A percentile compares a stretch with the other conserved stretches of the same genome.
phyloP scores from a whole-genome alignment of 2,329 filamentous ascomycete species.

The Colletotrichum orchidophilum region DNA sequence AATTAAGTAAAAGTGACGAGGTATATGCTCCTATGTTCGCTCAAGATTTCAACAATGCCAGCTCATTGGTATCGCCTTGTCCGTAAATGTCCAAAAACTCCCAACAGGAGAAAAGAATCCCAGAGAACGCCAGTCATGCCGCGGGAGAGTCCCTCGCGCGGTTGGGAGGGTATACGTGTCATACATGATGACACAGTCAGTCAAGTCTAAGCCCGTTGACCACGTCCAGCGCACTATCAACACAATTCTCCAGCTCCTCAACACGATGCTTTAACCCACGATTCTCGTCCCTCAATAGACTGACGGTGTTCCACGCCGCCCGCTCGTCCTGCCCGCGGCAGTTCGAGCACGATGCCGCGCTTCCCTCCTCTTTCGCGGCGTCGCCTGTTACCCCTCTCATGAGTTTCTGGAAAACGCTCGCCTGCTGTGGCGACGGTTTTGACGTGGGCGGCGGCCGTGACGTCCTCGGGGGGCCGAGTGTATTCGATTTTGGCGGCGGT shows the following conservation, averaged over 20 bases:
- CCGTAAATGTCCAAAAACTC: background rate
- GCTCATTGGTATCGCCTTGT: conserved; percentile 30
- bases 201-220: conserved; percentile 65
- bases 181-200: background rate
- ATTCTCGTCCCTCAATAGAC: conserved; percentile 69
- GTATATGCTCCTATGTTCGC: conserved; percentile 13
- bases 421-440: conserved; percentile 39
- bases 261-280: conserved; percentile 68
- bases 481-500: conserved; percentile 34
- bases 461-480: background rate
- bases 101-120: conserved; percentile 2
- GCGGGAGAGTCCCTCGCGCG: background rate
- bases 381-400: conserved; percentile 54
- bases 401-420: conserved; percentile 51
- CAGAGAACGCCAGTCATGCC: conserved; percentile 16
- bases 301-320: conserved; percentile 73
- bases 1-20: background rate
- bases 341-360: conserved; percentile 56
- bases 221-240: conserved; percentile 68
- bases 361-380: conserved; percentile 38
- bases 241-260: conserved; percentile 65
- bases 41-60: conserved; percentile 28
- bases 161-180: background rate
- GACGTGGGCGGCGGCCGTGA: conserved; percentile 7
- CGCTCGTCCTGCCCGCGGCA: conserved; percentile 67